Percentiles rank a stretch among this genome's conserved stretches.
Conservation (phyloP, 208 protist genomes). For the Trypanosoma conorhini region DNA sequence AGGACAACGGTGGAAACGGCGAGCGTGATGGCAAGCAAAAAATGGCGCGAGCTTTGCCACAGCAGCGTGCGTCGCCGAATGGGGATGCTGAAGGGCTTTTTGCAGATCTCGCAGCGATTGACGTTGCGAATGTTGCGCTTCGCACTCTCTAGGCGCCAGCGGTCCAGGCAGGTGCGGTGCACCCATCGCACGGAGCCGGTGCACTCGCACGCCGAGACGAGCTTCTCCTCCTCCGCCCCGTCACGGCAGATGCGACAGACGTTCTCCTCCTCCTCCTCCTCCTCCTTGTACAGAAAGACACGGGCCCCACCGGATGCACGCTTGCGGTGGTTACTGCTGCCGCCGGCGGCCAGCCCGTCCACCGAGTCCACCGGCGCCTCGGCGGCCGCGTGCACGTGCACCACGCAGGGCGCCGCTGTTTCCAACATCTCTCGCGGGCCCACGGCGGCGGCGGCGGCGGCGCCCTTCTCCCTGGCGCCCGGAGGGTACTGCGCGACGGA, state of each 20-base stretch:
- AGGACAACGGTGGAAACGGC: conserved; percentile 36
- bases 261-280: conserved; percentile 54
- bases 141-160: conserved; percentile 72
- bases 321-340: background rate
- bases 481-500: background rate
- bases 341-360: background rate
- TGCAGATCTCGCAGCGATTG: conserved; percentile 83
- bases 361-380: background rate
- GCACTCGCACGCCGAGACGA: conserved; percentile 73
- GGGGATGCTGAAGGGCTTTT: conserved; percentile 52
- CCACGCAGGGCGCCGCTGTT: background rate
- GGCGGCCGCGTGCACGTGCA: background rate
- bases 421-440: background rate
- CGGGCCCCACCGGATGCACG: background rate
- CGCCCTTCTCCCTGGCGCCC: background rate
- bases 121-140: conserved; percentile 67
- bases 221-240: conserved; percentile 44
- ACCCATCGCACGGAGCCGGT: conserved; percentile 79
- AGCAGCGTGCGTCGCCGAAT: conserved; percentile 50
- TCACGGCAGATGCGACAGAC: conserved; percentile 85
- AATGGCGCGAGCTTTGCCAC: conserved; percentile 44
- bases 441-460: background rate
- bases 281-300: conserved; percentile 6
- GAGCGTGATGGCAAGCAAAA: conserved; percentile 37
- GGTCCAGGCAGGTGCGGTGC: conserved; percentile 74